phyloP scores from a whole-genome alignment of 257 asterid genomes.

The Plantago ovata region DNA sequence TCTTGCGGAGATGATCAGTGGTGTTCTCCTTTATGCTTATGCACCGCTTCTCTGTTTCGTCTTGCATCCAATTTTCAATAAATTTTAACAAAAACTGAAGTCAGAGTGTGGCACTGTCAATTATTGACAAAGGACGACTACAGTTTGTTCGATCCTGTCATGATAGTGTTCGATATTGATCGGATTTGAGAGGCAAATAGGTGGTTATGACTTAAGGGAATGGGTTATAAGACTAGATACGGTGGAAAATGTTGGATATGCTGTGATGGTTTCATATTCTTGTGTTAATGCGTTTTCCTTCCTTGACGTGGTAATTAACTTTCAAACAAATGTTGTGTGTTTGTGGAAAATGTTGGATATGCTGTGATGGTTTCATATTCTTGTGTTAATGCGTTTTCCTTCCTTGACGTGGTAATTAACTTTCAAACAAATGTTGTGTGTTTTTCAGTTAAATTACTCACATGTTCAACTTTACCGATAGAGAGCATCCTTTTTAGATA shows the following conservation, averaged over 20 bases:
- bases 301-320: too few relatives aligned
- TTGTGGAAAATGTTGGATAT: not conserved
- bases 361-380: not conserved
- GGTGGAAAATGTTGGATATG: not conserved
- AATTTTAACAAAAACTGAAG: too few relatives aligned
- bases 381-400: not conserved
- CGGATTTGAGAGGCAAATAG: not conserved
- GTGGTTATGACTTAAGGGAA: not conserved
- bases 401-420: too few relatives aligned
- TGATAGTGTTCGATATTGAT: not conserved
- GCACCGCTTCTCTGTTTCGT: not conserved
- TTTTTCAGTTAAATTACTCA: too few relatives aligned
- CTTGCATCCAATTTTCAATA: conserved; percentile 5
- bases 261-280: not conserved
- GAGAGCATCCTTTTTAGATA: too few relatives aligned
- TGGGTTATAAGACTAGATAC: not conserved
- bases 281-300: not conserved
- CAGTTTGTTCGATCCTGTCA: not conserved
- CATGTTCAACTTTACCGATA: too few relatives aligned
- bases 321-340: too few relatives aligned
- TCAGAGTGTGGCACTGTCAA: not conserved
- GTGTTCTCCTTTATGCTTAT: not conserved
- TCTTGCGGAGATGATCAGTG: not conserved
- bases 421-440: too few relatives aligned
- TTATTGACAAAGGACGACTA: not conserved